Base-by-base conservation (phyloP, 83 land plant genomes). In the Thuja plicata region DNA sequence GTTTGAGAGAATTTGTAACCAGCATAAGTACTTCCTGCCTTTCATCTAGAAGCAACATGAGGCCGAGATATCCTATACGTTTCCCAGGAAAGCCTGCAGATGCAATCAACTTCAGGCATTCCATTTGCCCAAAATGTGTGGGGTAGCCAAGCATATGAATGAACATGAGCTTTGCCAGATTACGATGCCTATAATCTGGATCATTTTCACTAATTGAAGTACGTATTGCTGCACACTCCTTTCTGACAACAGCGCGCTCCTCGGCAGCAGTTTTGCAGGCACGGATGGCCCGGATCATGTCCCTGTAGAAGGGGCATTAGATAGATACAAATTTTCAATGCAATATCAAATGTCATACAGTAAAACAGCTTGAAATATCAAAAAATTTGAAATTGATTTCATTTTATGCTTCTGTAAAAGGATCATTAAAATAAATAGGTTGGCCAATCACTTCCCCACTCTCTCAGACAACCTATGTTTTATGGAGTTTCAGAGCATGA, bases 41-140 rank as follows among this genome's bases (percentile, higher is more conserved):
- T 94, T 98, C 99, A 92, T 98, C 99, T 80, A 98, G 96, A 88
- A 98, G 97, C 89, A 98, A 91, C 99, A 98, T 98, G 48, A 98
- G 96, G 11, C 98, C 99, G 85, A 98, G 95, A 92, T 98, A 98
- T 62, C 99, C 99, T 80, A 98, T 98, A 41, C 99, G 92, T 90
- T 98, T 98, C 89, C 96, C 99, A 71, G 99, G 99, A 90, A 97
- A 98, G 86, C 98, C 98, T 84, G 99, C 87, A 90, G 97, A 92
- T 71, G 99, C 99, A 89, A 98, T 98, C 89, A 94, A 90, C 90
- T 98, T 98, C 45, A 98, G 93, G 92, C 99, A 98, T 85, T 98
- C 99, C 99, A 98, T 97, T 90, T 98, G 99, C 82, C 99, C 99
- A 93, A 98, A 98, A 94, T 98, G 99, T 38, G 99, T 98, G 32